These are phyloP conservation scores for Microbotryum scabiosae DNA, from an alignment of 1,284 basidiomycete species.

Conservation along the genomic window DNA sequence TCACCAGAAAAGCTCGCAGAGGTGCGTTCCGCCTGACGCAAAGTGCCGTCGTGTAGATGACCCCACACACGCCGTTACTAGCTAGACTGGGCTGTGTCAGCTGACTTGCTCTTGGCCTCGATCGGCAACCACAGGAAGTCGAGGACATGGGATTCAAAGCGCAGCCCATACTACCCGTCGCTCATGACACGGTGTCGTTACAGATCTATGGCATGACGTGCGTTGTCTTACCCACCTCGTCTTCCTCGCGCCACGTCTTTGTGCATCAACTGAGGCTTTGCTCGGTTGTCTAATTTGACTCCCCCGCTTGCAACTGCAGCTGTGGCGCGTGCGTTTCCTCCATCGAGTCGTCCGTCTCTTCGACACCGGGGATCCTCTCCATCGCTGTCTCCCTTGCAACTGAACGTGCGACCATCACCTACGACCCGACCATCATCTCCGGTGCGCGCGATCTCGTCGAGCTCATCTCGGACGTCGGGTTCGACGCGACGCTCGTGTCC, in stretches of 20 bases:
- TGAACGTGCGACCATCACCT: conserved; percentile 64
- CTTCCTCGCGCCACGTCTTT: neutral
- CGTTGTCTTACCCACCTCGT: conserved; percentile 39
- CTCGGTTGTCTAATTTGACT: too few species aligned
- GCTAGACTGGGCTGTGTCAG: neutral
- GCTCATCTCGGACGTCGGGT: conserved; percentile 77
- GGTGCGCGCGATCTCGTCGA: conserved; percentile 78
- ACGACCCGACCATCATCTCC: conserved; percentile 59
- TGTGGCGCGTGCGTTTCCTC: conserved; percentile 59
- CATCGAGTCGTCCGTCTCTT: conserved; percentile 61
- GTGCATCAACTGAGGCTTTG: too few species aligned
- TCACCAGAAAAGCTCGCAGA: conserved; percentile 65
- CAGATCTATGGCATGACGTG: conserved; percentile 88
- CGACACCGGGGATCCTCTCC: conserved; percentile 63
- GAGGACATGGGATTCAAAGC: conserved; percentile 90
- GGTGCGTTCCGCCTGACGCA: conserved; percentile 44
- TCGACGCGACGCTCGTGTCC: conserved; percentile 71
- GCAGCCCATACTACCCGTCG: conserved; percentile 55
- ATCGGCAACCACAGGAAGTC: conserved; percentile 55
- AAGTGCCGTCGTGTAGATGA: neutral
- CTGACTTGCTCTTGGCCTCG: neutral
- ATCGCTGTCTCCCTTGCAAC: conserved; percentile 65
- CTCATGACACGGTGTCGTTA: conserved; percentile 59
- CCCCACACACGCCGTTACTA: neutral
- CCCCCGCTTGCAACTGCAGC: neutral